Base-by-base conservation (phyloP, 371 early-diverging fungal species). In the Lichtheimia ramosa region DNA sequence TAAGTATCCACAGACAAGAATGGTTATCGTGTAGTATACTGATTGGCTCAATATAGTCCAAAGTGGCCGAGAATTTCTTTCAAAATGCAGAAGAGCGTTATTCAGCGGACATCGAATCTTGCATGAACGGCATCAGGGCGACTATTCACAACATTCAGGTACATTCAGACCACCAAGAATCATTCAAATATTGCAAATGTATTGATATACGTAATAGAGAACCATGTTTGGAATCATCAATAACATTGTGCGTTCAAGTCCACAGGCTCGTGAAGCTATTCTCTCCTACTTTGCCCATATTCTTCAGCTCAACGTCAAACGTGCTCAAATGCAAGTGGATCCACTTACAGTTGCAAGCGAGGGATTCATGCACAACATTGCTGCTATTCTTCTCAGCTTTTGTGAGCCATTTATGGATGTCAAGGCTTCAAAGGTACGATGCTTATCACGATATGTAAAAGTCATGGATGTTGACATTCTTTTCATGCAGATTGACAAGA, bases 291-390 rank as follows among this genome's bases (percentile, higher is more conserved):
- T 93, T 58, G 82, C 88, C 12, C 79, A 78, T 18, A 74, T 88
- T 0, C 58, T 93, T 42, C 64, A 70, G 14, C 62, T 84, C 52
- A 97, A 96, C 49, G 81, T 82, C 43, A 84, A 83, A 48, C 88
- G 96, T 42, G 91, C 89, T 0, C 89, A 90, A 34, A 88, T 96
- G 87, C 94, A 92, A 73, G 86, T 94, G 12, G 93, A 97, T 62
- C 72, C 71, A 15, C 64, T 81, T 0, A 83, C 82, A 3, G 92
- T 95, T 0, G 89, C 93, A 1, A 83, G 91, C 12, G 94, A 96
- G 70, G 96, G 97, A 14, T 93, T 96, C 70, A 83, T 95, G 69
- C 86, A 84, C 58, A 96, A 94, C 60, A 70, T 94, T 25, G 74
- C 85, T 5, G 77, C 75, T 16, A 77, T 90, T 3, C 70, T 90